Evolutionary conservation across 441 rosid genomes (phyloP), one percentile per base, ranked within the genome.

Genomic region (Flueggea neowawraea): DNA sequence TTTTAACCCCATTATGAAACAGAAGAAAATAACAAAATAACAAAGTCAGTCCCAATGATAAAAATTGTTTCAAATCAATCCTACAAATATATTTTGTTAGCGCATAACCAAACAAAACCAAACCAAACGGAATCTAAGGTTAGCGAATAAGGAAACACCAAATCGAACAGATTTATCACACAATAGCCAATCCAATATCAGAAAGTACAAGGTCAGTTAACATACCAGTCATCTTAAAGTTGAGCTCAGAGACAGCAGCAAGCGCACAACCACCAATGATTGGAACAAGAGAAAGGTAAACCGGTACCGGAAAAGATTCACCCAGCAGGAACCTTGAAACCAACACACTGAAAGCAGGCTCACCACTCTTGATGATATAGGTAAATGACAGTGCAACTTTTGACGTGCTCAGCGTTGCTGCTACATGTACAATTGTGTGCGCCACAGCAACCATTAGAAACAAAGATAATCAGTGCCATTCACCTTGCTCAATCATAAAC

Each of bases 201-300:
- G 22, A 61, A 32, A 49, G 7, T 13, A 11, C 51, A 39, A 41
- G 16, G 1, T 14, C 14, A 10, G 6, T 7, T 6, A 43, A 15
- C 75, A 78, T 75, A 94, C 99, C 99, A 52, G 0, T 78, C 99
- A 91, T 91, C 81, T 94, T 91, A 73, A 94, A 94, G 90, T 94
- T 91, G 74, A 94, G 95, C 84, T 94, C 97, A 6, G 97, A 89
- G 60, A 89, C 84, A 0, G 99, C 99, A 39, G 99, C 88, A 33
- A 95, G 94, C 17, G 96, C 90, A 12, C 99, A 95, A 44, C 99
- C 99, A 76, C 99, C 99, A 15, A 95, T 95, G 69, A 91, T 89
- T 0, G 98, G 99, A 69, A 95, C 1, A 28, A 95, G 92, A 47
- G 97, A 95, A 16, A 95, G 50, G 76, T 95, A 95, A 52, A 95